Evolutionary conservation across 495 filamentous ascomycete genomes (phyloP).

Genomic region (Evansstolkia leycettana): DNA sequence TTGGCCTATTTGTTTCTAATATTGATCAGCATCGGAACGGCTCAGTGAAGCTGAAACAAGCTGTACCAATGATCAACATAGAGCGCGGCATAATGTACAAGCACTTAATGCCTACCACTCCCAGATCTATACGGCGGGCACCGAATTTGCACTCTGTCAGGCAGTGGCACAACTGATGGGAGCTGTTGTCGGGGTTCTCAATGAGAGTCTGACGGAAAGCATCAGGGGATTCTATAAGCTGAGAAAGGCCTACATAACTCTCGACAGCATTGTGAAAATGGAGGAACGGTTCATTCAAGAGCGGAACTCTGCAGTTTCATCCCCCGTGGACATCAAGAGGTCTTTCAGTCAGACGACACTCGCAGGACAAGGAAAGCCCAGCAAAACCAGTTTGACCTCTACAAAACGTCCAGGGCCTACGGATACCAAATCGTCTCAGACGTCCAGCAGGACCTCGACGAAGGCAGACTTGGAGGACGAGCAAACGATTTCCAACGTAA

Average conservation of each 20-base stretch:
- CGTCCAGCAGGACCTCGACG: constrained; percentile 6
- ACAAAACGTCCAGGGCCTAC: background rate
- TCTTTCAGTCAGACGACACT: constrained; percentile 4
- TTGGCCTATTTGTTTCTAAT: constrained; percentile 6
- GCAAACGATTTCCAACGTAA: background rate
- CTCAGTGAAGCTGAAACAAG: constrained; percentile 68
- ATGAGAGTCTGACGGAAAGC: constrained; percentile 85
- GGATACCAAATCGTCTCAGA: constrained; percentile 6
- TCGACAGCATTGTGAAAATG: constrained; percentile 61
- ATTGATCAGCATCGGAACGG: constrained; percentile 46
- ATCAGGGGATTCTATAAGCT: constrained; percentile 89
- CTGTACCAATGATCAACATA: constrained; percentile 67
- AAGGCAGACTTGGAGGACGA: constrained; percentile 1
- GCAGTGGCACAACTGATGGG: constrained; percentile 80
- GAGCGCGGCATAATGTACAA: constrained; percentile 43
- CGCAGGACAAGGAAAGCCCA: constrained; percentile 7
- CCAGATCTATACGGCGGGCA: constrained; percentile 65
- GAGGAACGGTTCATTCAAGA: constrained; percentile 44
- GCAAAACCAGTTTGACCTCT: constrained; percentile 4
- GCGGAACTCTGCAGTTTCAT: constrained; percentile 10
- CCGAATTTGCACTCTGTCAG: constrained; percentile 70
- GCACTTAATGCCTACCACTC: constrained; percentile 39
- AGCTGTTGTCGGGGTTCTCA: constrained; percentile 78
- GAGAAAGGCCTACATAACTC: constrained; percentile 74
- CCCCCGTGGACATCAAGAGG: constrained; percentile 7